Conservation (phyloP, 352 stramenopile genomes). For the Phytophthora kernoviae region DNA sequence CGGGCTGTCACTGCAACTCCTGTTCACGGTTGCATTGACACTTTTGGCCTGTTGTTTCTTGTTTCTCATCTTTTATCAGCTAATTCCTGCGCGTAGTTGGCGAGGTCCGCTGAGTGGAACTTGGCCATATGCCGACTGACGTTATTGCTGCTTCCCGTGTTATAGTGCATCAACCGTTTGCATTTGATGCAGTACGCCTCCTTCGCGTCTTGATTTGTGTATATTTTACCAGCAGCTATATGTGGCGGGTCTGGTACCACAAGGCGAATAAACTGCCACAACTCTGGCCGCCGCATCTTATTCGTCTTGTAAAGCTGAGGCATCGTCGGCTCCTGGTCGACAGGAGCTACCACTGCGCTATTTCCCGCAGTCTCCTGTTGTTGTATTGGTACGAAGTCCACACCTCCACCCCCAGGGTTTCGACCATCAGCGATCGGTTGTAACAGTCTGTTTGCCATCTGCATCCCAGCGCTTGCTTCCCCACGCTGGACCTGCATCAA, state of each 20-base stretch:
- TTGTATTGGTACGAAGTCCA: neutral
- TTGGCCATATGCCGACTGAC: slow-evolving; percentile 63
- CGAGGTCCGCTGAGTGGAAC: slow-evolving; percentile 46
- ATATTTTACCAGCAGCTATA: slow-evolving; percentile 40
- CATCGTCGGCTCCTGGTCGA: slow-evolving; percentile 18
- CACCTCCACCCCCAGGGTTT: slow-evolving; percentile 3
- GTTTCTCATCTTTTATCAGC: slow-evolving; percentile 38
- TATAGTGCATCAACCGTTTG: slow-evolving; percentile 63
- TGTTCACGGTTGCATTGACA: neutral
- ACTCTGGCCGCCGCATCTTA: slow-evolving; percentile 60
- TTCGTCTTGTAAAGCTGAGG: slow-evolving; percentile 59
- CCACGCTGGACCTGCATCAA: slow-evolving; percentile 27
- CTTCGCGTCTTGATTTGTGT: slow-evolving; percentile 61
- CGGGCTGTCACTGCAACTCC: slow-evolving; percentile 2
- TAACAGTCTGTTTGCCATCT: slow-evolving; percentile 11
- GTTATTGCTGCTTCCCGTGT: slow-evolving; percentile 61
- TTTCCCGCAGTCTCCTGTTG: neutral
- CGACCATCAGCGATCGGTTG: slow-evolving; percentile 11
- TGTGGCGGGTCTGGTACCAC: slow-evolving; percentile 54
- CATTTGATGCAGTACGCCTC: slow-evolving; percentile 62
- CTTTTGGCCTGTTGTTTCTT: slow-evolving; percentile 24
- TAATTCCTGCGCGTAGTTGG: slow-evolving; percentile 46
- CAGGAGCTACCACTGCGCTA: slow-evolving; percentile 8
- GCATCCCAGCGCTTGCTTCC: slow-evolving; percentile 3
- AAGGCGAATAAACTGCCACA: slow-evolving; percentile 62